Base-by-base conservation (phyloP, 1,284 basidiomycete species). In the Leccinum pachyderme region DNA sequence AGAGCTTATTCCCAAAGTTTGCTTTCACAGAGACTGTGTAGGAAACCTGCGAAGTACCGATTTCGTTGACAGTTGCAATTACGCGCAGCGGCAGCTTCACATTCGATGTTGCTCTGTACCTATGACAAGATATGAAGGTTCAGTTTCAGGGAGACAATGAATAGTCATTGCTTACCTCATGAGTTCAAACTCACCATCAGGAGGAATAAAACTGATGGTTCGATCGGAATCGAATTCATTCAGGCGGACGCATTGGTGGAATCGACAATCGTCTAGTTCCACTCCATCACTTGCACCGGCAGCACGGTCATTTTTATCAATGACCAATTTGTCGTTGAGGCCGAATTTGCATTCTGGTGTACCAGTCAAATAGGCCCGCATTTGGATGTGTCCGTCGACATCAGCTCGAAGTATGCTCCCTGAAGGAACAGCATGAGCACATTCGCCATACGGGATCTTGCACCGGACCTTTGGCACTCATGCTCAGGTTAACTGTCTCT, bases 281-380 rank as follows among this genome's bases (percentile, higher is more conserved):
- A 98, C 95, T 1, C 92, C 91, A 62, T 92, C 88, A 58, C 87
- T 73, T 41, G 74, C 69, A 62, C 69, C 73, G 57, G 68, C 77
- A 47, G 79, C 82, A 60, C 81, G 78, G 56, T 90, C 86, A 49
- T 82, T 84, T 77, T 94, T 94, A 76, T 97, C 95, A 54, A 98
- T 89, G 22, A 98, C 94, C 29, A 99, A 82, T 73, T 98, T 98
- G 77, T 98, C 95, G 66, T 99, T 99, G 59, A 99, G 77, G 3
- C 97, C 97, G 63, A 99, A 98, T 72, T 97, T 96, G 81, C 95
- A 98, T 66, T 98, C 95, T 0, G 96, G 94, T 51, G 93, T 94
- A 15, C 97, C 97, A 25, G 92, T 88, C 24, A 99, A 78, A 72
- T 98, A 98, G 8, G 97, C 97, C 11, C 97, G 85, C 96, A 99